phyloP scores from a whole-genome alignment of 2,329 filamentous ascomycete species.

The Colletotrichum caudatum region DNA sequence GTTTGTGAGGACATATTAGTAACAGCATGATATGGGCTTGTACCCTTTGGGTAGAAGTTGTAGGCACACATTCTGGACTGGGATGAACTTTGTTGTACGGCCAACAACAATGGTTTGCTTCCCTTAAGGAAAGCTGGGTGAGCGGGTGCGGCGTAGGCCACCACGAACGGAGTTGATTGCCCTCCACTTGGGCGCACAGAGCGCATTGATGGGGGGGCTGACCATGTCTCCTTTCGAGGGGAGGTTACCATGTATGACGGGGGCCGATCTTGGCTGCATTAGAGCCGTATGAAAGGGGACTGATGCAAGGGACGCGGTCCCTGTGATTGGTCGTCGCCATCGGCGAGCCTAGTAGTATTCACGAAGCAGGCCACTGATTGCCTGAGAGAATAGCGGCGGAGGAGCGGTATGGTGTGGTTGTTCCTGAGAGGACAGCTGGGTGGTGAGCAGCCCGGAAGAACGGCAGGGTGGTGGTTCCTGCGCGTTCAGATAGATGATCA shows the following conservation, averaged over 20 bases:
- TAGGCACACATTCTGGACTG: neutral
- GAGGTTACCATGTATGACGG: slow-evolving; percentile 5
- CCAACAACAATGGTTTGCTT: neutral
- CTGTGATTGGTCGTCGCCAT: slow-evolving; percentile 28
- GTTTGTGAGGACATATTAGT: neutral
- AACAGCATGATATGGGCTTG: neutral
- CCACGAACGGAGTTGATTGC: neutral
- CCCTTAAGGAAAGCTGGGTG: neutral
- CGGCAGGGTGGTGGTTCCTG: neutral
- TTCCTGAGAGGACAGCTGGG: neutral
- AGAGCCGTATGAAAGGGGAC: slow-evolving; percentile 27
- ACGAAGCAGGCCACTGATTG: neutral
- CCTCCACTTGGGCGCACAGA: neutral
- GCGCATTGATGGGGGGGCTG: neutral
- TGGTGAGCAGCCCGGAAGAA: too few species aligned
- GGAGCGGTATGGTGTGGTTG: too few species aligned
- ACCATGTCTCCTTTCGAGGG: slow-evolving; percentile 10
- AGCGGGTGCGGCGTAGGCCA: slow-evolving; percentile 26
- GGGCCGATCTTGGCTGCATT: slow-evolving; percentile 31
- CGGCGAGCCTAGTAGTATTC: neutral
- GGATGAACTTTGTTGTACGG: neutral
- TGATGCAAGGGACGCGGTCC: slow-evolving; percentile 34
- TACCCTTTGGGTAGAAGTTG: slow-evolving; percentile 1
- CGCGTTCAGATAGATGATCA: neutral
- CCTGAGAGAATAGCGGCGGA: neutral